Evolutionary conservation across 371 early-diverging fungal species (phyloP).

Genomic region (Chytridium lagenaria): DNA sequence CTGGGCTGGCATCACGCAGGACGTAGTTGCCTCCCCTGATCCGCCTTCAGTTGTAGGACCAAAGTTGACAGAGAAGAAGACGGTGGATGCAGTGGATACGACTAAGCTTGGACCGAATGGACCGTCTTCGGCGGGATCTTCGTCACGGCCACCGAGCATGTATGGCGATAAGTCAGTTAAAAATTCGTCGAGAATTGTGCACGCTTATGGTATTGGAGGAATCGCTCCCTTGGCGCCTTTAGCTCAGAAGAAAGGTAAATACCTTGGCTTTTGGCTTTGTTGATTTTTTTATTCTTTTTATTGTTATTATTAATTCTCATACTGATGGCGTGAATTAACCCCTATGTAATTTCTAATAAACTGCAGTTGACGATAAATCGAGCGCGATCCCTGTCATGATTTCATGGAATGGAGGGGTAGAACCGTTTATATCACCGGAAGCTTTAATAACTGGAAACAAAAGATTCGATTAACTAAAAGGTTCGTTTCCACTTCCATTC

Average conservation of each 20-base stretch:
- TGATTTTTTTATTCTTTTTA: too few relatives aligned
- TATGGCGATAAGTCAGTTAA: conserved; percentile 36
- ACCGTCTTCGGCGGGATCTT: too few relatives aligned
- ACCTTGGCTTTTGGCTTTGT: too few relatives aligned
- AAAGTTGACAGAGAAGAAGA: too few relatives aligned
- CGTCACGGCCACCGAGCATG: background rate
- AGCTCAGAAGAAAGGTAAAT: conserved; percentile 21
- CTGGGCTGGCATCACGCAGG: background rate
- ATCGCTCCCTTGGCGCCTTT: conserved; percentile 44
- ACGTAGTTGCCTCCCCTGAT: too few relatives aligned
- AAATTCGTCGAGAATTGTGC: conserved; percentile 52
- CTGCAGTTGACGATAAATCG: conserved; percentile 34
- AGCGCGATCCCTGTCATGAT: conserved; percentile 68
- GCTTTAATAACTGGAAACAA: conserved; percentile 97
- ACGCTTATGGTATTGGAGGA: conserved; percentile 49
- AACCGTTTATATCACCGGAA: conserved; percentile 91
- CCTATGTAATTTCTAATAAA: too few relatives aligned
- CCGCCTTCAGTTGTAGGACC: too few relatives aligned
- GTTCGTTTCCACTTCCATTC: conserved; percentile 54
- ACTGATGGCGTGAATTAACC: too few relatives aligned
- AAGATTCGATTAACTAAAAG: conserved; percentile 85
- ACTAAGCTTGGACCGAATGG: too few relatives aligned
- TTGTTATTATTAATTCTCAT: too few relatives aligned
- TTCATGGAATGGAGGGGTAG: conserved; percentile 90
- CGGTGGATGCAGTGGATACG: too few relatives aligned